These are phyloP conservation scores for Coemansia sp. DNA, from an alignment of 371 early-diverging fungal species.

Conservation along the genomic window DNA sequence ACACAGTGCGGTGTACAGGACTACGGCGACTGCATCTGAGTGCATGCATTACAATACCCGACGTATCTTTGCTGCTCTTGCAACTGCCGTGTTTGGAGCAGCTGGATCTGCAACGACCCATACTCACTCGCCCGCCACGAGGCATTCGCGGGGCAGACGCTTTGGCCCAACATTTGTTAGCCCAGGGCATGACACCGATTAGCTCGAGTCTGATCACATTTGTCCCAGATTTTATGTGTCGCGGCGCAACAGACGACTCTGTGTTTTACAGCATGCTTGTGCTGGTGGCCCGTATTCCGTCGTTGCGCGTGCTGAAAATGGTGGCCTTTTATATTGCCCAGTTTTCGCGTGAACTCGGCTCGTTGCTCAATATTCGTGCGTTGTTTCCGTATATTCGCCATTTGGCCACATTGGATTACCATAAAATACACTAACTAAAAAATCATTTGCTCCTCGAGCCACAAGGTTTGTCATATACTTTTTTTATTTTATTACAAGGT, in stretches of 20 bases:
- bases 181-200: constrained; percentile 20
- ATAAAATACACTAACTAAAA: too few relatives aligned
- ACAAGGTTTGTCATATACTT: too few relatives aligned
- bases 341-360: constrained; percentile 22
- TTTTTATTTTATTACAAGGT: too few relatives aligned
- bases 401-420: constrained; percentile 20
- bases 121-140: constrained; percentile 20
- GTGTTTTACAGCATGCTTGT: constrained; percentile 41
- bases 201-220: constrained; percentile 34
- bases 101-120: constrained; percentile 18
- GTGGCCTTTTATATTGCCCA: constrained; percentile 25
- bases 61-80: constrained; percentile 17
- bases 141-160: constrained; percentile 25
- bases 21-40: constrained; percentile 16
- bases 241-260: constrained; percentile 20
- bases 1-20: constrained; percentile 12
- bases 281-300: constrained; percentile 34
- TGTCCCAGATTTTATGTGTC: constrained; percentile 20
- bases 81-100: constrained; percentile 24
- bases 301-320: constrained; percentile 28
- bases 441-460: too few relatives aligned
- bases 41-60: constrained; percentile 15
- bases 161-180: constrained; percentile 21
- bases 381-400: constrained; percentile 23
- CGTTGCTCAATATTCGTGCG: constrained; percentile 27